These are phyloP conservation scores for Myxozyma sirexii DNA, from an alignment of 805 yeast species.

Conservation along the genomic window DNA sequence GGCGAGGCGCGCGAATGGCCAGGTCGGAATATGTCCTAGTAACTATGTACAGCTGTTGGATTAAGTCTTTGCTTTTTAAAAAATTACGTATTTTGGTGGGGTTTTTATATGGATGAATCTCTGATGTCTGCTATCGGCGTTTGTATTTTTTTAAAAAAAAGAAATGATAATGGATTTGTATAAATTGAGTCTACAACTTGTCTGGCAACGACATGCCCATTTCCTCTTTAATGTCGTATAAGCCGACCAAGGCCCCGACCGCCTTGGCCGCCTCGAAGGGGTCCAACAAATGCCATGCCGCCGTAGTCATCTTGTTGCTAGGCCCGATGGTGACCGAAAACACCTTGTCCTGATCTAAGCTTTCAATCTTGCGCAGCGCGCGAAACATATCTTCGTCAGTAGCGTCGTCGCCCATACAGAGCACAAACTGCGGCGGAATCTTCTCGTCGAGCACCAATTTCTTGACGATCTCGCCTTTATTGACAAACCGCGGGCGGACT, in stretches of 20 bases:
- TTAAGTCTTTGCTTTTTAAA: too few species aligned
- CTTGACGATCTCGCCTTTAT: constrained; percentile 95
- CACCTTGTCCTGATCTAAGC: constrained; percentile 36
- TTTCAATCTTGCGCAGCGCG: constrained; percentile 67
- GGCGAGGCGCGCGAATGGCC: constrained; percentile 85
- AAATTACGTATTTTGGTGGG: too few species aligned
- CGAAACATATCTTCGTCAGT: constrained; percentile 98
- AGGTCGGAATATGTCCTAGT: constrained; percentile 94
- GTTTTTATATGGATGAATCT: too few species aligned
- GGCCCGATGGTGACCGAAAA: constrained; percentile 92
- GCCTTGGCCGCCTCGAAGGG: constrained; percentile 85
- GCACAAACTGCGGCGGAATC: constrained; percentile 54
- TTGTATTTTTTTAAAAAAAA: background rate
- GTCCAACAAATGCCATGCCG: constrained; percentile 81
- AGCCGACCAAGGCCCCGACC: constrained; percentile 76
- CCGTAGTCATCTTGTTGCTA: constrained; percentile 80
- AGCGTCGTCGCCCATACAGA: constrained; percentile 93
- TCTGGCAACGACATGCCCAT: constrained; percentile 16
- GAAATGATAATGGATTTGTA: background rate
- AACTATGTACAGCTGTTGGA: constrained; percentile 62
- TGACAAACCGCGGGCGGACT: constrained; percentile 92
- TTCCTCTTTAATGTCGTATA: constrained; percentile 51
- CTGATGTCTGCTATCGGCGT: too few species aligned
- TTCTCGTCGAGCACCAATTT: constrained; percentile 59
- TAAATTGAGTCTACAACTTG: background rate